Conservation (phyloP, 2,329 filamentous ascomycete genomes). For the Incumbomyces lentus region DNA sequence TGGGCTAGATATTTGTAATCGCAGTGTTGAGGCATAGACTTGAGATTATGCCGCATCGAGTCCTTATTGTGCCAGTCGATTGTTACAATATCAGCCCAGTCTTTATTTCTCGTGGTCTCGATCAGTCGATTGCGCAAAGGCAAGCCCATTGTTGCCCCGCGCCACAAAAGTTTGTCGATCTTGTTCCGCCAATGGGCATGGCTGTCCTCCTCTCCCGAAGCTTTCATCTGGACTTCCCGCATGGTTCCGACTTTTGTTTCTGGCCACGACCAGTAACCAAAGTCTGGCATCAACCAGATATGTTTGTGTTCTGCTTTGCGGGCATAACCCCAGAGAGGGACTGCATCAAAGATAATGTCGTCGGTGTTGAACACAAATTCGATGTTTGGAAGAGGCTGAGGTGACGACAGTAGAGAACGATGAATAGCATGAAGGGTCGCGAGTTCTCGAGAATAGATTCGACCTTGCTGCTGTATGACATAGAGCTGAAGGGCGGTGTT, state of each 20-base stretch:
- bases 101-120: conserved; percentile 28
- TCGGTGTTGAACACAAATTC: conserved; percentile 41
- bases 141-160: conserved; percentile 33
- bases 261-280: conserved; percentile 45
- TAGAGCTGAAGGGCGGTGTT: conserved; percentile 23
- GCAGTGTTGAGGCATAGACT: conserved; percentile 45
- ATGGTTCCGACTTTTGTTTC: conserved; percentile 36
- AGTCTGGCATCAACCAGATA: conserved; percentile 44
- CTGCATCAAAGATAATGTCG: conserved; percentile 38
- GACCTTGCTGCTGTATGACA: conserved; percentile 25
- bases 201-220: conserved; percentile 8
- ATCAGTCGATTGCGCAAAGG: conserved; percentile 32
- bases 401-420: conserved; percentile 35
- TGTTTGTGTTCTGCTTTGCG: conserved; percentile 29
- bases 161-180: conserved; percentile 39
- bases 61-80: conserved; percentile 34
- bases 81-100: conserved; percentile 38
- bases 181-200: conserved; percentile 25
- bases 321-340: conserved; percentile 35
- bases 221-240: conserved; percentile 29
- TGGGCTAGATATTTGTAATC: conserved; percentile 45
- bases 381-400: conserved; percentile 36
- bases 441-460: conserved; percentile 24
- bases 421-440: conserved; percentile 39
- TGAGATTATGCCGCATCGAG: conserved; percentile 31